phyloP scores from a whole-genome alignment of 371 early-diverging fungal species.

The Mortierella sp. region DNA sequence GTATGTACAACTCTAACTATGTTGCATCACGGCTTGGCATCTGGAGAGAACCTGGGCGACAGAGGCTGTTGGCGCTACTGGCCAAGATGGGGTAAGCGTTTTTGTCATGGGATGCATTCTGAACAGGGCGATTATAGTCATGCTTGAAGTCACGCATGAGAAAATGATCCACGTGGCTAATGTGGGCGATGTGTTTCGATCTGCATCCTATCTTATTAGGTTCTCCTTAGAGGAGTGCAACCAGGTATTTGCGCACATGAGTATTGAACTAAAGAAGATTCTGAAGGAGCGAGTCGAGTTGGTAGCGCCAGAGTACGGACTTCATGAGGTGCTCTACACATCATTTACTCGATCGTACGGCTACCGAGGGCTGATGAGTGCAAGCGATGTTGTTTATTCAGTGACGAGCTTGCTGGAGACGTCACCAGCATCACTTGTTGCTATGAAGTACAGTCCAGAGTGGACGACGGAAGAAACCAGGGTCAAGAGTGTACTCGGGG shows the following conservation, averaged over 20 bases:
- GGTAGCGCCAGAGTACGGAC: conserved; percentile 84
- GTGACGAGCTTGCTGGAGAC: conserved; percentile 83
- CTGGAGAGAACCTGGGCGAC: conserved; percentile 88
- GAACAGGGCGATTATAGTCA: no score
- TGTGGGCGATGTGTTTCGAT: not conserved
- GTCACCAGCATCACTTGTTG: conserved; percentile 63
- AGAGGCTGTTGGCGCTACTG: conserved; percentile 81
- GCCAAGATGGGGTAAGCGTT: conserved; percentile 85
- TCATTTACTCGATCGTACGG: conserved; percentile 90
- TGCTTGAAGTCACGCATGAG: conserved; percentile 47
- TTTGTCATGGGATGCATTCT: no score
- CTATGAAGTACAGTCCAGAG: conserved; percentile 61
- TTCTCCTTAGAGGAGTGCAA: conserved; percentile 77
- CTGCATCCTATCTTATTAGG: conserved; percentile 40
- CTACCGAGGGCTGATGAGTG: conserved; percentile 79
- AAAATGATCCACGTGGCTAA: not conserved
- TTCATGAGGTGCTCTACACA: conserved; percentile 81
- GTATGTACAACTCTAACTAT: conserved; percentile 90
- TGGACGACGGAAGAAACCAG: conserved; percentile 30
- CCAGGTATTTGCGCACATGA: conserved; percentile 86
- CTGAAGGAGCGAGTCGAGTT: conserved; percentile 75
- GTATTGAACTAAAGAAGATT: conserved; percentile 78
- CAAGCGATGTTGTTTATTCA: conserved; percentile 87
- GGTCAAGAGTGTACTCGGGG: conserved; percentile 23
- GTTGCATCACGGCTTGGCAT: conserved; percentile 88